Percentiles rank a stretch among this genome's conserved stretches.
Evolutionary conservation across 805 yeast genomes (phyloP).

Genomic region (Kazachstania taianensis): DNA sequence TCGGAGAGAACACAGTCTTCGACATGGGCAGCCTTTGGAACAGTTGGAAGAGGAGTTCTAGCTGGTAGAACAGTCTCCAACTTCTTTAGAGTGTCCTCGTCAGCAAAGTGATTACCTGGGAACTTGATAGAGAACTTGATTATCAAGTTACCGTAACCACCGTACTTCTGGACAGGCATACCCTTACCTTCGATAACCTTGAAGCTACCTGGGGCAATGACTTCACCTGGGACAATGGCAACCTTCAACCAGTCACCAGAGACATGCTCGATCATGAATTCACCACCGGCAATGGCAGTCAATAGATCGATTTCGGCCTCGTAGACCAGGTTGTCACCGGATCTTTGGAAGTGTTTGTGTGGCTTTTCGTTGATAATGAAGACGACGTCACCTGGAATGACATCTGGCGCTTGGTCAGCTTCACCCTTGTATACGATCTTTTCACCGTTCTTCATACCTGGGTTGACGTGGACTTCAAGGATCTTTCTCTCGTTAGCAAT

Average conservation of each 20-base stretch:
- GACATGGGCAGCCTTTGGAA: conserved; percentile 65
- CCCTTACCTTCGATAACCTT: conserved; percentile 88
- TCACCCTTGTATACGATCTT: conserved; percentile 85
- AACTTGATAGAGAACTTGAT: conserved; percentile 80
- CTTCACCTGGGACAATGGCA: conserved; percentile 81
- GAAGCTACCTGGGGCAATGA: conserved; percentile 70
- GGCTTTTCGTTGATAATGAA: conserved; percentile 87
- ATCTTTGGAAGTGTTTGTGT: conserved; percentile 73
- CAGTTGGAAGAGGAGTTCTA: conserved; percentile 40
- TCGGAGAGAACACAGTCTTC: conserved; percentile 73
- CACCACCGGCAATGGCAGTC: conserved; percentile 96
- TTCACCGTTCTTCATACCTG: conserved; percentile 96
- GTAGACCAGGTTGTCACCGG: conserved; percentile 77
- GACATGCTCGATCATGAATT: conserved; percentile 75
- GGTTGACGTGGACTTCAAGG: conserved; percentile 86
- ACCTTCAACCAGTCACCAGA: conserved; percentile 87
- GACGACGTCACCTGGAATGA: conserved; percentile 93
- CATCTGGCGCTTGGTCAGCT: conserved; percentile 94
- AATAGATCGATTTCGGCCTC: conserved; percentile 83
- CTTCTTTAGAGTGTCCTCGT: conserved; percentile 61
- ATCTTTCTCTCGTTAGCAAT: conserved; percentile 81
- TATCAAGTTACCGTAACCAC: conserved; percentile 80
- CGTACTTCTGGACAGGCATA: conserved; percentile 90
- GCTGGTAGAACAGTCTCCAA: conserved; percentile 75
- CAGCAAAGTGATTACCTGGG: conserved; percentile 67